Evolutionary conservation across 2,329 filamentous ascomycete genomes (phyloP), one percentile per base, ranked within the genome.

Genomic region (Elsinoe batatas): DNA sequence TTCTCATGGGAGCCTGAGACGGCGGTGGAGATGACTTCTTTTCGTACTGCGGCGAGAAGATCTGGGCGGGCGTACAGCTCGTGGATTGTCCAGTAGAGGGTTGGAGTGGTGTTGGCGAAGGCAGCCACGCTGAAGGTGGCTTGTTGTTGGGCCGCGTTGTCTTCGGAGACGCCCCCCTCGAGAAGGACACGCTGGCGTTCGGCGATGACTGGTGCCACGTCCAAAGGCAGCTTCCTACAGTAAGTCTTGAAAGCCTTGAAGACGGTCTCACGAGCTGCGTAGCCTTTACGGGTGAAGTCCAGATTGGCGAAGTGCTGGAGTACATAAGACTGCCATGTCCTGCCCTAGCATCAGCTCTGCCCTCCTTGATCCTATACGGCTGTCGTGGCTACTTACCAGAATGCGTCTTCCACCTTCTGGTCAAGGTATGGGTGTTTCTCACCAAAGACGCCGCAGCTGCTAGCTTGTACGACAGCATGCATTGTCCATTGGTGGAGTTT

Each of bases 31-130:
- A 51, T 53, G 1, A 73, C 54, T 56, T 74, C 71, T 0, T 67
- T 42, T 0, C 71, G 65, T 1, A 72, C 58, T 7, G 64, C 64
- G 0, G 59, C 40, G 0, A 72, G 62, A 1, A 72, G 46, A 2
- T 62, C 56, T 1, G 70, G 67, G 0, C 68, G 64, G 2, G 68
- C 70, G 58, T 62, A 71, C 0, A 74, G 42, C 13, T 73, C 68
- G 47, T 62, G 71, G 3, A 74, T 38, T 1, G 65, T 58, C 71
- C 72, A 74, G 61, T 71, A 74, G 0, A 62, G 57, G 0, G 70
- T 64, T 0, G 72, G 72, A 1, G 68, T 62, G 0, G 68, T 69
- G 56, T 74, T 74, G 8, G 65, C 64, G 0, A 73, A 60, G n/a
- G 71, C 58, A 0, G 64, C 71, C 5, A 71, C 38, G 33, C 20